A percentile compares a stretch with the other conserved stretches of the same genome.
phyloP scores from a whole-genome alignment of 805 yeast genomes.

The Teunomyces cretensis region DNA sequence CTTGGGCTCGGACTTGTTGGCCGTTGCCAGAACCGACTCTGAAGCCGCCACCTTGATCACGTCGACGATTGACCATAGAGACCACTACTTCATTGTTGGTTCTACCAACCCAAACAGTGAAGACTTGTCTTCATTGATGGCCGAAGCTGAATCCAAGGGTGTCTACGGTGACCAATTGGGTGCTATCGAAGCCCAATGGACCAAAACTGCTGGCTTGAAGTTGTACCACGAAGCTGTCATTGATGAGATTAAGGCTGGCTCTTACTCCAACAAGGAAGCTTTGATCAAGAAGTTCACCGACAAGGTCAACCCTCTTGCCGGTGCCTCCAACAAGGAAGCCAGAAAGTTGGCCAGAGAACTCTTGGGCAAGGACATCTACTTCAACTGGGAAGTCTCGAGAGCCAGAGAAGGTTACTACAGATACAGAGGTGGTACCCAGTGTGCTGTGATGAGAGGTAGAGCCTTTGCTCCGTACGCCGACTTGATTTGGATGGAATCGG shows the following conservation, averaged over 20 bases:
- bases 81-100: constrained; percentile 90
- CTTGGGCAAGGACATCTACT: constrained; percentile 78
- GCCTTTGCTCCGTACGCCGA: constrained; percentile 95
- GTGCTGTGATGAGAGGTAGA: constrained; percentile 95
- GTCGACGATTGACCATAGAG: constrained; percentile 91
- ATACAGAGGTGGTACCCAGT: constrained; percentile 93
- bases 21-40: constrained; percentile 95
- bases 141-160: constrained; percentile 77
- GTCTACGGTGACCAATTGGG: constrained; percentile 69
- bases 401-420: constrained; percentile 97
- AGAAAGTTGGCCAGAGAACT: constrained; percentile 70
- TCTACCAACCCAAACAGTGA: constrained; percentile 80
- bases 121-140: constrained; percentile 74
- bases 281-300: constrained; percentile 64
- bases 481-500: constrained; percentile 97
- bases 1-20: constrained; percentile 79
- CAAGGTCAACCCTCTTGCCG: constrained; percentile 72
- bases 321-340: constrained; percentile 78
- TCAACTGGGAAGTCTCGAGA: constrained; percentile 94
- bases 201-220: constrained; percentile 75
- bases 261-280: constrained; percentile 57
- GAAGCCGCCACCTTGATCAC: constrained; percentile 96
- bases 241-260: constrained; percentile 69
- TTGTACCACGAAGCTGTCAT: constrained; percentile 89
- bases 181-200: constrained; percentile 80